Evolutionary conservation across 2,329 filamentous ascomycete species (phyloP).

Genomic region (Neocatenulostroma microsporum): DNA sequence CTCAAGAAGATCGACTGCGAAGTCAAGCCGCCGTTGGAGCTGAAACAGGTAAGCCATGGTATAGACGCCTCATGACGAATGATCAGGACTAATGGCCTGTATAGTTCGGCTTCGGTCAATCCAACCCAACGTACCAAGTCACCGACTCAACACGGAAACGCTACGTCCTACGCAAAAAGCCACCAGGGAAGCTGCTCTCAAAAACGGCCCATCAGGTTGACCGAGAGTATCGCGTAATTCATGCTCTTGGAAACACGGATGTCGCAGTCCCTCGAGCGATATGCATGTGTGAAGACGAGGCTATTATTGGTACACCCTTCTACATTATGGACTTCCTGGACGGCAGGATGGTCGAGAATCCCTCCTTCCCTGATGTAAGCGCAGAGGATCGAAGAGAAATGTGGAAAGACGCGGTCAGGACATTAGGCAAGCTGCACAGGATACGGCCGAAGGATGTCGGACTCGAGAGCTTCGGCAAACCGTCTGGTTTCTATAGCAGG

Average conservation of each 20-base stretch:
- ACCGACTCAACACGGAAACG: constrained; percentile 60
- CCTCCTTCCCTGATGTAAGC: constrained; percentile 64
- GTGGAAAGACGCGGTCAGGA: constrained; percentile 78
- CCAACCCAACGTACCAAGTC: constrained; percentile 92
- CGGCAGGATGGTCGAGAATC: constrained; percentile 86
- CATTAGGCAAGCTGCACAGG: constrained; percentile 76
- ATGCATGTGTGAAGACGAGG: constrained; percentile 77
- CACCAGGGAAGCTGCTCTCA: constrained; percentile 84
- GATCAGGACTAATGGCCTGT: constrained; percentile 2
- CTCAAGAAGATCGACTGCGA: constrained; percentile 68
- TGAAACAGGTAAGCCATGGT: constrained; percentile 79
- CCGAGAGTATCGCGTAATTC: constrained; percentile 84
- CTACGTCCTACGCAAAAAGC: constrained; percentile 95
- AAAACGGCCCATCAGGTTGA: constrained; percentile 95
- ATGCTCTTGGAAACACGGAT: constrained; percentile 66
- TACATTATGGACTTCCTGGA: constrained; percentile 97
- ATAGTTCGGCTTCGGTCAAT: constrained; percentile 94
- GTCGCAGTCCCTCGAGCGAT: constrained; percentile 79
- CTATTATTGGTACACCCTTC: constrained; percentile 79
- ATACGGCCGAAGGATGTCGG: constrained; percentile 60
- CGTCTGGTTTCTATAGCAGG: constrained; percentile 70
- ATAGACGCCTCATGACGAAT: neutral
- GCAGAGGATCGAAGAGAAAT: constrained; percentile 64
- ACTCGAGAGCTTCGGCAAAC: constrained; percentile 65
- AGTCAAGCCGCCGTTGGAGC: constrained; percentile 69